Evolutionary conservation across 2,329 filamentous ascomycete species (phyloP).

Genomic region (Exophiala aquamarina): DNA sequence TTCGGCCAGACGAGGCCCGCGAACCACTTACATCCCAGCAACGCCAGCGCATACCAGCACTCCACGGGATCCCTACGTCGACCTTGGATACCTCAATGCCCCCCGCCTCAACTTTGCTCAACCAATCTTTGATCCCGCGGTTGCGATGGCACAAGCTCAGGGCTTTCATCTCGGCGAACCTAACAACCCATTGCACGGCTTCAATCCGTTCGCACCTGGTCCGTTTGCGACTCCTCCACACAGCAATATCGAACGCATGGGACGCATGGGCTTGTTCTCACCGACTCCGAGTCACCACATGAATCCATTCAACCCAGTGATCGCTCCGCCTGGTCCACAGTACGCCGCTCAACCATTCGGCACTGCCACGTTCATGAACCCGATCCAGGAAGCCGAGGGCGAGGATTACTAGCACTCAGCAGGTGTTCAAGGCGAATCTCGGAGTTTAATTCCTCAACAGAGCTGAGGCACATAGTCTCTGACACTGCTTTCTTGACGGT

Average conservation of each 20-base stretch:
- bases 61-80: background rate
- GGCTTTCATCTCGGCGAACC: too few species aligned
- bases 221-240: background rate
- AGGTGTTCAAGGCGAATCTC: conserved; percentile 8
- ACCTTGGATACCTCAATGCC: too few species aligned
- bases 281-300: background rate
- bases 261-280: background rate
- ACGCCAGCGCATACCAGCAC: background rate
- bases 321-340: background rate
- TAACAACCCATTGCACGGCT: too few species aligned
- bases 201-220: too few species aligned
- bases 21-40: background rate
- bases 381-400: conserved; percentile 14
- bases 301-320: background rate
- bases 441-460: conserved; percentile 3
- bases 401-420: conserved; percentile 2
- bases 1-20: conserved; percentile 20
- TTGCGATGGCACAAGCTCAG: too few species aligned
- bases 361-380: background rate
- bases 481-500: too few species aligned
- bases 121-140: too few species aligned
- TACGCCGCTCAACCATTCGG: too few species aligned
- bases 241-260: background rate
- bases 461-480: too few species aligned
- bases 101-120: too few species aligned